phyloP scores from a whole-genome alignment of 305 asterid species.

The Coffea humblotiana region DNA sequence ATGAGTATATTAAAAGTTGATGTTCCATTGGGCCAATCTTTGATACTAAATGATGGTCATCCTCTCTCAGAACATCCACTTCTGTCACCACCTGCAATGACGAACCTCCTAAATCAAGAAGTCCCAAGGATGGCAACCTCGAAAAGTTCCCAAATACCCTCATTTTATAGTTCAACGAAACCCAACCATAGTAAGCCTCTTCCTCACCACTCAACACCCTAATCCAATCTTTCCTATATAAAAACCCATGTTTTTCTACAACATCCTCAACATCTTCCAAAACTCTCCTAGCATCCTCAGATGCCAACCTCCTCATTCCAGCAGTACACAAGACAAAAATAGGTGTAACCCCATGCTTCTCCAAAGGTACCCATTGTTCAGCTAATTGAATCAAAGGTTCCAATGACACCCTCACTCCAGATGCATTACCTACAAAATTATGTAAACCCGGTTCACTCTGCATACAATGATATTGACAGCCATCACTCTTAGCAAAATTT shows the following conservation, averaged over 20 bases:
- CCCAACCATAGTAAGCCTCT: slow-evolving; percentile 88
- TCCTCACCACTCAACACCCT: slow-evolving; percentile 78
- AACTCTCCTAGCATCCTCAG: slow-evolving; percentile 38
- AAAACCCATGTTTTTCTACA: slow-evolving; percentile 51
- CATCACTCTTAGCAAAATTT: slow-evolving; percentile 39
- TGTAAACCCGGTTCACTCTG: slow-evolving; percentile 80
- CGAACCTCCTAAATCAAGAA: slow-evolving; percentile 88
- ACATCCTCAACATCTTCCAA: slow-evolving; percentile 46
- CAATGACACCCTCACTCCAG: slow-evolving; percentile 50
- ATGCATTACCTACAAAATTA: slow-evolving; percentile 52
- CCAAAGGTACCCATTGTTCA: slow-evolving; percentile 55
- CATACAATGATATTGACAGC: slow-evolving; percentile 74
- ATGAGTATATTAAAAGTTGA: slow-evolving; percentile 52
- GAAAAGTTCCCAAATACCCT: slow-evolving; percentile 45
- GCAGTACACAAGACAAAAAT: slow-evolving; percentile 75
- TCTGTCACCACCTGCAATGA: slow-evolving; percentile 82
- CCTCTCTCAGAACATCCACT: slow-evolving; percentile 31
- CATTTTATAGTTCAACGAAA: slow-evolving; percentile 65
- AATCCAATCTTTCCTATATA: slow-evolving; percentile 51
- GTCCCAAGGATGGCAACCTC: slow-evolving; percentile 54
- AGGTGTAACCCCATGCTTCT: slow-evolving; percentile 51
- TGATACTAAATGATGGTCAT: slow-evolving; percentile 46
- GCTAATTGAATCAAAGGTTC: slow-evolving; percentile 72
- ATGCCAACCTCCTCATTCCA: slow-evolving; percentile 67
- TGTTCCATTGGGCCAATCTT: slow-evolving; percentile 50